These are phyloP conservation scores for Turnera subulata DNA, from an alignment of 345 rosid species.

Conservation along the genomic window DNA sequence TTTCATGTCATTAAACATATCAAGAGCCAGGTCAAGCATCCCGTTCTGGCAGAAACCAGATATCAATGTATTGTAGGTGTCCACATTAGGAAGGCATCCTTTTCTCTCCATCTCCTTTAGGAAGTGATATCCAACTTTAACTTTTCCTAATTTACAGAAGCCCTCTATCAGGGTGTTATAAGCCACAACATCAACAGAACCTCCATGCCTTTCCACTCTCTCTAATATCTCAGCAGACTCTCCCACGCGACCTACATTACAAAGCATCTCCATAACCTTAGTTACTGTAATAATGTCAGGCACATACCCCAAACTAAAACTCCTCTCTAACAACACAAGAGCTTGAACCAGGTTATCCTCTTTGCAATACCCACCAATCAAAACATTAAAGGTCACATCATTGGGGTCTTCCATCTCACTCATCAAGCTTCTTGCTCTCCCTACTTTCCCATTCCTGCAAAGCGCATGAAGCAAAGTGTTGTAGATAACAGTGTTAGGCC, in stretches of 20 bases:
- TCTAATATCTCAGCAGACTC: slow-evolving; percentile 71
- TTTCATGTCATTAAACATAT: slow-evolving; percentile 73
- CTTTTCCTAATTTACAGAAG: slow-evolving; percentile 57
- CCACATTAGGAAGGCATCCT: slow-evolving; percentile 72
- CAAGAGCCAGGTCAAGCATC: slow-evolving; percentile 61
- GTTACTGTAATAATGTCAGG: slow-evolving; percentile 69
- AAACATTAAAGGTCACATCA: slow-evolving; percentile 66
- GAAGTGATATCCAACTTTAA: slow-evolving; percentile 48
- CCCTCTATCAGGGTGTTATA: slow-evolving; percentile 71
- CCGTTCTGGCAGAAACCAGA: slow-evolving; percentile 51
- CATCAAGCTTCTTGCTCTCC: slow-evolving; percentile 85
- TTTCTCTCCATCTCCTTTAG: slow-evolving; percentile 73
- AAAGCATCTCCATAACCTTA: slow-evolving; percentile 64
- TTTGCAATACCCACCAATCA: slow-evolving; percentile 71
- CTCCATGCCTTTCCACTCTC: slow-evolving; percentile 65
- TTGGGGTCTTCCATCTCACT: slow-evolving; percentile 62
- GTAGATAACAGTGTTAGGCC: slow-evolving; percentile 61
- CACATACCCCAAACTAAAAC: slow-evolving; percentile 54
- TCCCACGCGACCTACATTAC: slow-evolving; percentile 51
- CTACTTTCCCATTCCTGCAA: slow-evolving; percentile 72
- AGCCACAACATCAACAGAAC: slow-evolving; percentile 58
- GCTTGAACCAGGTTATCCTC: slow-evolving; percentile 66
- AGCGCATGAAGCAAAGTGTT: slow-evolving; percentile 70
- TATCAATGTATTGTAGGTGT: slow-evolving; percentile 62
- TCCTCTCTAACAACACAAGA: slow-evolving; percentile 68